Conservation (phyloP, 2,329 filamentous ascomycete species). For the Cercospora janseana region DNA sequence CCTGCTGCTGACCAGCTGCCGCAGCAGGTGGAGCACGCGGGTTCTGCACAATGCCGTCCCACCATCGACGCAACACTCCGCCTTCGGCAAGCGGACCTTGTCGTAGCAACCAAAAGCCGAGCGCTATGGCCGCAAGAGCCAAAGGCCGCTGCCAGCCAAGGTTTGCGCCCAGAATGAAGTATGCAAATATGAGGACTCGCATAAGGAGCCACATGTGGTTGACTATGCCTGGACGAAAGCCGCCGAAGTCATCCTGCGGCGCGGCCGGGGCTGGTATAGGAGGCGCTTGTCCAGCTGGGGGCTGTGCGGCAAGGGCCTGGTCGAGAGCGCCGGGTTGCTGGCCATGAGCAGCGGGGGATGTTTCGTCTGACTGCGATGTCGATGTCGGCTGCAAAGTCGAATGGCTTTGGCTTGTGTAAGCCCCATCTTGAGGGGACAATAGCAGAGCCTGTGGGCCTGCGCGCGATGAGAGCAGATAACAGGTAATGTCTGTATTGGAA, state of each 20-base stretch:
- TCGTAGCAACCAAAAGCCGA: conserved; percentile 45
- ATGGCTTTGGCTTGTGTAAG: conserved; percentile 23
- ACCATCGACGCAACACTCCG: conserved; percentile 42
- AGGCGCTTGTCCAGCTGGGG: conserved; percentile 19
- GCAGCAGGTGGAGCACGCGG: conserved; percentile 18
- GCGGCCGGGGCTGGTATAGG: conserved; percentile 18
- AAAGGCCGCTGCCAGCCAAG: conserved; percentile 45
- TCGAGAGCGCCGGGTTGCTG: conserved; percentile 11
- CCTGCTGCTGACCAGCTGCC: conserved; percentile 13
- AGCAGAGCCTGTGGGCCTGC: conserved; percentile 48
- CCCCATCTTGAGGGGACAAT: conserved; percentile 40
- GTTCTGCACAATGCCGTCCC: conserved; percentile 44
- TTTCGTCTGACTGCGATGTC: conserved; percentile 9
- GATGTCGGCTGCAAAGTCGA: conserved; percentile 18
- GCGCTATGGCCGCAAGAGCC: conserved; percentile 42
- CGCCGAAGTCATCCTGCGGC: conserved; percentile 20
- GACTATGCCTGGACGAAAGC: conserved; percentile 39
- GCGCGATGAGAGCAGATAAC: conserved; percentile 48
- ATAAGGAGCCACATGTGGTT: conserved; percentile 57
- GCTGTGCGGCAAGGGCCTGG: conserved; percentile 23
- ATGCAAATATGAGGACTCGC: conserved; percentile 58
- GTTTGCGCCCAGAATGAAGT: conserved; percentile 54
- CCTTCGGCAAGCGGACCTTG: conserved; percentile 44
- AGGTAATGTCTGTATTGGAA: conserved; percentile 31
- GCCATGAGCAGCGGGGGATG: background rate